phyloP scores from a whole-genome alignment of 805 yeast genomes.

The Wickerhamomyces sydowiorum region DNA sequence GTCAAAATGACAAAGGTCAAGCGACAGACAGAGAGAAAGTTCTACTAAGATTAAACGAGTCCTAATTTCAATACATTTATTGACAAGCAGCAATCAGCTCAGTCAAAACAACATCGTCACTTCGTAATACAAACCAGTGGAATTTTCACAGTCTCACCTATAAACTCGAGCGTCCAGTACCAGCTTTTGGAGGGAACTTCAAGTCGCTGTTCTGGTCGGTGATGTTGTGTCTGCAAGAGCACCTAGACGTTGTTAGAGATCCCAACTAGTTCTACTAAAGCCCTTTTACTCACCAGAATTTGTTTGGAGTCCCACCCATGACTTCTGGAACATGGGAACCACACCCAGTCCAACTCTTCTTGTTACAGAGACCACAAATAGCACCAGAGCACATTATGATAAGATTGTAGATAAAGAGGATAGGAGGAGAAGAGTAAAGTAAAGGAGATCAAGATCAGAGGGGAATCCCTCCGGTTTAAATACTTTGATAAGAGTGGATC shows the following conservation, averaged over 20 bases:
- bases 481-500: neutral
- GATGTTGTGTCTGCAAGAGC: conserved; percentile 38
- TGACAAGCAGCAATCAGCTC: no score
- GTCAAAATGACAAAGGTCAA: no score
- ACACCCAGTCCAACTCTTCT: conserved; percentile 63
- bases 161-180: conserved; percentile 48
- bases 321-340: conserved; percentile 48
- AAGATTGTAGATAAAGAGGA: neutral
- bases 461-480: neutral
- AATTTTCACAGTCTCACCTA: no score
- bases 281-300: conserved; percentile 23
- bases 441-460: no score
- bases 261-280: neutral
- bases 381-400: conserved; percentile 28
- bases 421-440: no score
- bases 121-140: no score
- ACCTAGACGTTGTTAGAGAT: conserved; percentile 26
- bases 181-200: conserved; percentile 55
- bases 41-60: no score
- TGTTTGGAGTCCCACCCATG: conserved; percentile 45
- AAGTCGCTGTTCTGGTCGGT: conserved; percentile 30
- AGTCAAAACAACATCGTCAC: no score
- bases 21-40: no score
- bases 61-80: no score
- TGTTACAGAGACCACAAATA: conserved; percentile 28